phyloP scores from a whole-genome alignment of 169 alveolate species.

The Perkinsus chesapeaki region DNA sequence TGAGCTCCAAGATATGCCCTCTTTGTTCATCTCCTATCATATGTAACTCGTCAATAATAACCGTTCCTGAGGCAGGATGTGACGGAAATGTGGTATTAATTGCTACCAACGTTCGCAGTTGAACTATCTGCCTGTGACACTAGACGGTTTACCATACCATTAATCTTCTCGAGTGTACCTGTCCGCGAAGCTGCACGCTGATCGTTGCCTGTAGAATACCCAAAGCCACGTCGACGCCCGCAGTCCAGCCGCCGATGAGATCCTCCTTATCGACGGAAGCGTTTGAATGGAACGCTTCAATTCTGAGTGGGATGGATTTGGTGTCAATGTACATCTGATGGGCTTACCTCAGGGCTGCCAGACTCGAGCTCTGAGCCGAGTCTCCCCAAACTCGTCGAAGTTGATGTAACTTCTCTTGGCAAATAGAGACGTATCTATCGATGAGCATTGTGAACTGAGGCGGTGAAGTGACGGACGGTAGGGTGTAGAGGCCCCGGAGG shows the following conservation, averaged over 20 bases:
- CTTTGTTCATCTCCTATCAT: conserved; percentile 48
- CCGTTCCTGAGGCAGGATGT: conserved; percentile 16
- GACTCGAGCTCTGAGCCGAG: conserved; percentile 1
- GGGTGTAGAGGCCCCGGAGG: conserved; percentile 35
- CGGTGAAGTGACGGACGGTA: conserved; percentile 54
- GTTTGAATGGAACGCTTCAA: background rate
- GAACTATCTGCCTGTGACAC: background rate
- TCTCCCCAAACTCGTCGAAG: conserved; percentile 11
- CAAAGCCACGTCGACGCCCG: conserved; percentile 1
- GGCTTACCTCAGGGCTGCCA: conserved; percentile 22
- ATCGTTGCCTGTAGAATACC: background rate
- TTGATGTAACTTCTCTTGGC: background rate
- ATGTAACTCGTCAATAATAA: conserved; percentile 53
- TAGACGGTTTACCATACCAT: conserved; percentile 29
- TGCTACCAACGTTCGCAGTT: conserved; percentile 3
- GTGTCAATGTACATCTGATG: background rate
- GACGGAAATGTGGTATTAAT: conserved; percentile 19
- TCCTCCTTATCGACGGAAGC: background rate
- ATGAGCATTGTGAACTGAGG: conserved; percentile 33
- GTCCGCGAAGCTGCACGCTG: background rate
- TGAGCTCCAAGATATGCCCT: conserved; percentile 48
- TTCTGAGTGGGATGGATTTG: background rate
- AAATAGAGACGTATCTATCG: conserved; percentile 14
- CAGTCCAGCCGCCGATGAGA: conserved; percentile 18
- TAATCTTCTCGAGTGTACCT: conserved; percentile 58